Conservation (phyloP, 139 green algal genomes). For the Pleodorina starrii region DNA sequence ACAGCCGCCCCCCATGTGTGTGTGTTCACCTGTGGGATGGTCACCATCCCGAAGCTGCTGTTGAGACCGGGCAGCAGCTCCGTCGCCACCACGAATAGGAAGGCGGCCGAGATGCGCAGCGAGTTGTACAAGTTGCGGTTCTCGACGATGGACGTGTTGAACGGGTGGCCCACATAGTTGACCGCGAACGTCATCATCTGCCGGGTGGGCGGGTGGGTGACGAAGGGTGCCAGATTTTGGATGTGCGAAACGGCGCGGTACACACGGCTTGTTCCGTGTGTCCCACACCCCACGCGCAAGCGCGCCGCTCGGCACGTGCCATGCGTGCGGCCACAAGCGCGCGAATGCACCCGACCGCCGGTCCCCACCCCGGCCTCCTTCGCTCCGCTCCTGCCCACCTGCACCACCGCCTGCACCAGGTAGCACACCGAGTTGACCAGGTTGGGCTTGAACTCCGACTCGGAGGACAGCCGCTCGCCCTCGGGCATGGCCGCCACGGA, state of each 20-base stretch:
- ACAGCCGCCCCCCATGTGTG: background rate
- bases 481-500: conserved; percentile 60
- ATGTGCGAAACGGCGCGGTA: too few species aligned
- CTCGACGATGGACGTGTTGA: conserved; percentile 88
- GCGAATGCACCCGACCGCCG: too few species aligned
- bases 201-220: too few species aligned
- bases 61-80: conserved; percentile 64
- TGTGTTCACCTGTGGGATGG: conserved; percentile 16
- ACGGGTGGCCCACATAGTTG: conserved; percentile 97
- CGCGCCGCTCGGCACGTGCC: too few species aligned
- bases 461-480: conserved; percentile 81
- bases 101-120: conserved; percentile 56
- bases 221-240: too few species aligned
- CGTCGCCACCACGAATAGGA: conserved; percentile 64
- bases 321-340: too few species aligned
- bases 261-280: too few species aligned
- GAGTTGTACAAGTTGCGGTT: conserved; percentile 79
- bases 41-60: conserved; percentile 44
- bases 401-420: conserved; percentile 90
- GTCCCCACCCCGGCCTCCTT: too few species aligned
- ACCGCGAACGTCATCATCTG: conserved; percentile 94
- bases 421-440: conserved; percentile 98
- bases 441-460: conserved; percentile 95
- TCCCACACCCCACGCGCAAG: too few species aligned
- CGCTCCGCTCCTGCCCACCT: conserved; percentile 63